These are phyloP conservation scores for Colletotrichum sp. DNA, from an alignment of 2,329 filamentous ascomycete species.

Conservation along the genomic window DNA sequence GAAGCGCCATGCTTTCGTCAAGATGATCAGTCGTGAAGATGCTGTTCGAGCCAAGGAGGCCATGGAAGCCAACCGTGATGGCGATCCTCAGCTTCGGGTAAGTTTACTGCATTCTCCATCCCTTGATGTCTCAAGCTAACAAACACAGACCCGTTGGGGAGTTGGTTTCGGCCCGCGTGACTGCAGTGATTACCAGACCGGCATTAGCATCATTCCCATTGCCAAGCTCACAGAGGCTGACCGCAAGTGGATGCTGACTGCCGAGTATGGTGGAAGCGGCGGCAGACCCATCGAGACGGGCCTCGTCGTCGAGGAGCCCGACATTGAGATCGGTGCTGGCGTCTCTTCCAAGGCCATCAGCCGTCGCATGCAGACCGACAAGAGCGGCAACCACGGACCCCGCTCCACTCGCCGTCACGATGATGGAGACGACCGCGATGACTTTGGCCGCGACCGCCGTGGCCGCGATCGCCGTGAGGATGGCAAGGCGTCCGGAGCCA, in stretches of 20 bases:
- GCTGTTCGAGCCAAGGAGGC: conserved; percentile 83
- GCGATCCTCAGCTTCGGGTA: conserved; percentile 76
- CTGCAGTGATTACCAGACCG: conserved; percentile 93
- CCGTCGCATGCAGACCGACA: conserved; percentile 72
- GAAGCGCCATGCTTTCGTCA: conserved; percentile 98
- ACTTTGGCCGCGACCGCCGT: conserved; percentile 33
- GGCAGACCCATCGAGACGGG: conserved; percentile 80
- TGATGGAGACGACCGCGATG: conserved; percentile 35
- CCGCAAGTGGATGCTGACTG: conserved; percentile 95
- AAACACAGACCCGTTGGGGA: conserved; percentile 84
- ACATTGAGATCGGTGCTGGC: conserved; percentile 97
- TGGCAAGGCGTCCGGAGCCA: conserved; percentile 23
- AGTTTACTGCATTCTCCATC: conserved; percentile 37
- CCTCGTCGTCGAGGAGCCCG: conserved; percentile 93
- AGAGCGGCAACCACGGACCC: conserved; percentile 67
- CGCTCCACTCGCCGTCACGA: conserved; percentile 57
- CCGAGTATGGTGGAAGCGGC: conserved; percentile 91
- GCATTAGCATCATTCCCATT: conserved; percentile 93
- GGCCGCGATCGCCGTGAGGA: conserved; percentile 30
- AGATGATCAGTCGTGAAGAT: conserved; percentile 91
- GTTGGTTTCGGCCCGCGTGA: conserved; percentile 97
- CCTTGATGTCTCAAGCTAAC: not conserved
- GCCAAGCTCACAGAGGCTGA: conserved; percentile 93
- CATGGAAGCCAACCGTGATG: conserved; percentile 80
- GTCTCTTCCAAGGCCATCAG: conserved; percentile 91